Evolutionary conservation across 2,329 filamentous ascomycete species (phyloP).

Genomic region (Proliferodiscus dingleyae): DNA sequence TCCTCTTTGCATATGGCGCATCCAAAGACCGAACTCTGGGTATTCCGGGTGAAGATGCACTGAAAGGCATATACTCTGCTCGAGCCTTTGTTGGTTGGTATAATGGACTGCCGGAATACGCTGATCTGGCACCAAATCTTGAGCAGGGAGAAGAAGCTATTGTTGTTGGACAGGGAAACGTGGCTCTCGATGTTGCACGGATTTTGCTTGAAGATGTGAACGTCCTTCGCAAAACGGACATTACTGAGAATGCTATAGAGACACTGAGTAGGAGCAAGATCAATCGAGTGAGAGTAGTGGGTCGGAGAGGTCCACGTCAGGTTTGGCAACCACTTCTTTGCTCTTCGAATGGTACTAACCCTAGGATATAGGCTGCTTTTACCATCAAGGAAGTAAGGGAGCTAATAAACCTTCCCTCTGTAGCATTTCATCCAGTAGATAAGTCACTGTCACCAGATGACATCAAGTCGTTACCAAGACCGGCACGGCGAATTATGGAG

Average conservation of each 20-base stretch:
- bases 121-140: slow-evolving; percentile 67
- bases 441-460: slow-evolving; percentile 61
- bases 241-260: slow-evolving; percentile 77
- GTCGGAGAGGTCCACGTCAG: slow-evolving; percentile 83
- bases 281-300: slow-evolving; percentile 79
- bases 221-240: slow-evolving; percentile 75
- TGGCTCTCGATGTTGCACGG: slow-evolving; percentile 87
- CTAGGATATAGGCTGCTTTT: slow-evolving; percentile 70
- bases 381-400: slow-evolving; percentile 94
- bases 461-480: slow-evolving; percentile 65
- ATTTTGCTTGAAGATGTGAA: slow-evolving; percentile 77
- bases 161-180: slow-evolving; percentile 91
- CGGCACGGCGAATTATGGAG: slow-evolving; percentile 73
- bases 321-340: slow-evolving; percentile 39
- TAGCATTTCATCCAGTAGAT: slow-evolving; percentile 68
- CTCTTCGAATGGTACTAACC: slow-evolving; percentile 7
- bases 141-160: slow-evolving; percentile 74
- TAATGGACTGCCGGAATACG: slow-evolving; percentile 85
- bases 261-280: slow-evolving; percentile 67
- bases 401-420: slow-evolving; percentile 68
- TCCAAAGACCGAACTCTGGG: slow-evolving; percentile 74
- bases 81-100: slow-evolving; percentile 97
- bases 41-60: slow-evolving; percentile 69
- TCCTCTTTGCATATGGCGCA: slow-evolving; percentile 90
- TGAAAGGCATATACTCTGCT: slow-evolving; percentile 78